Evolutionary conservation across 1,139 yeast species (phyloP).

Genomic region (Kurtzmaniella quercitrusa): DNA sequence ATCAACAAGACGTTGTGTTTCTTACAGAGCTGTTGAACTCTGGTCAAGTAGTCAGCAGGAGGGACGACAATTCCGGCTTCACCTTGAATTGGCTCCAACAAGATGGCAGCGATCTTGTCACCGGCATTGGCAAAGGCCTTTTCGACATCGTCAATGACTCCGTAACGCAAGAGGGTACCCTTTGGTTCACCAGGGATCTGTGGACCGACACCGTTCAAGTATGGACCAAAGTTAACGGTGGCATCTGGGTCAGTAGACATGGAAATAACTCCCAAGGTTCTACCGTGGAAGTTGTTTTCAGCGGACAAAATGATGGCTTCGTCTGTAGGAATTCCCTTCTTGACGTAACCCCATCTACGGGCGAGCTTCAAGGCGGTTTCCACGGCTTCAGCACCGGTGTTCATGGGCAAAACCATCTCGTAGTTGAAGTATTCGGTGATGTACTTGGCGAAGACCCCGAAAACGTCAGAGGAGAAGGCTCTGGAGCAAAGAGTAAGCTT

Average conservation of each 20-base stretch:
- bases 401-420: constrained; percentile 95
- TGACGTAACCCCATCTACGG: constrained; percentile 94
- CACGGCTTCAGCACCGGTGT: constrained; percentile 98
- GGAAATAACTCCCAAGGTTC: constrained; percentile 92
- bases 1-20: constrained; percentile 82
- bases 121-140: constrained; percentile 81
- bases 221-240: constrained; percentile 85
- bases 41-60: constrained; percentile 70
- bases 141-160: constrained; percentile 82
- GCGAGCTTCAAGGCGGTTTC: constrained; percentile 94
- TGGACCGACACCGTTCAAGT: constrained; percentile 79
- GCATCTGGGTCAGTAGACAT: constrained; percentile 97
- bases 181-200: constrained; percentile 59
- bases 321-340: constrained; percentile 75
- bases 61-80: constrained; percentile 99
- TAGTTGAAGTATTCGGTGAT: constrained; percentile 85
- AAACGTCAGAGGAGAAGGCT: constrained; percentile 88
- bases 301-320: constrained; percentile 90
- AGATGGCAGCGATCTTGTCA: constrained; percentile 84
- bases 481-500: constrained; percentile 82
- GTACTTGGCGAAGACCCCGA: constrained; percentile 83
- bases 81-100: constrained; percentile 96
- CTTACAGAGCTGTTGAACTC: constrained; percentile 72
- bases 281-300: constrained; percentile 88
- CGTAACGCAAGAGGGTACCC: constrained; percentile 63